phyloP scores from a whole-genome alignment of 1,284 basidiomycete species.

The Irpex lacteus region DNA sequence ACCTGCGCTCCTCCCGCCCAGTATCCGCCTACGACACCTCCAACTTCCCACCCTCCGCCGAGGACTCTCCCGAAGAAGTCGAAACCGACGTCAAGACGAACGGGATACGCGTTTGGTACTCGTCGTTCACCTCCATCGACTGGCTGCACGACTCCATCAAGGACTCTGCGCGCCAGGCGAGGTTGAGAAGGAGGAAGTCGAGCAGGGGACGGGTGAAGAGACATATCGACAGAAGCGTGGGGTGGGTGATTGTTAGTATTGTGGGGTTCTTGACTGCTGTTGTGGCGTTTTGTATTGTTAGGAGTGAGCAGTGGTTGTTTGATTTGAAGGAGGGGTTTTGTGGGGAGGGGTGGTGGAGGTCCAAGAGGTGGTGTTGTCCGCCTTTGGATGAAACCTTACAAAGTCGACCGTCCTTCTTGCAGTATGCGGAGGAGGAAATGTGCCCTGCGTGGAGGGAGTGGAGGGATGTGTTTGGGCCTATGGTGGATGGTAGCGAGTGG shows the following conservation, averaged over 20 bases:
- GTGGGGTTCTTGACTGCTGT: constrained; percentile 83
- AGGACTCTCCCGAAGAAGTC: constrained; percentile 32
- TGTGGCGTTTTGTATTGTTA: constrained; percentile 85
- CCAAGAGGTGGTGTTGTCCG: constrained; percentile 83
- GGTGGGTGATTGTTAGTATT: constrained; percentile 90
- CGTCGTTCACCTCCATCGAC: constrained; percentile 81
- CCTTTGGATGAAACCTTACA: constrained; percentile 26
- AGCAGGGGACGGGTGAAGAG: constrained; percentile 71
- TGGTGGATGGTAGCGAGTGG: constrained; percentile 21
- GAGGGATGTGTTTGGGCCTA: constrained; percentile 47
- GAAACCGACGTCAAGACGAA: constrained; percentile 71
- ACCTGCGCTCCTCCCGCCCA: constrained; percentile 45
- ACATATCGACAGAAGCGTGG: constrained; percentile 77
- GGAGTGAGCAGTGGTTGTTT: constrained; percentile 89
- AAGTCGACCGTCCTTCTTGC: constrained; percentile 13
- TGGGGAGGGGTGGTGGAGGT: constrained; percentile 63
- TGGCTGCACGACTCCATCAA: constrained; percentile 95
- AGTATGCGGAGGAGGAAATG: constrained; percentile 33
- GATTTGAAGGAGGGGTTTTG: constrained; percentile 94
- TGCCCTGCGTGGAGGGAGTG: constrained; percentile 79
- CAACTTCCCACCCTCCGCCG: constrained; percentile 28
- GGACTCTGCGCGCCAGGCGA: constrained; percentile 77
- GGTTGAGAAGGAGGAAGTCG: constrained; percentile 66
- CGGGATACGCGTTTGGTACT: constrained; percentile 91
- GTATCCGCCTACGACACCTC: constrained; percentile 75